These are phyloP conservation scores for Nicotiana tomentosiformis DNA, from an alignment of 257 asterid genomes.

Conservation along the genomic window DNA sequence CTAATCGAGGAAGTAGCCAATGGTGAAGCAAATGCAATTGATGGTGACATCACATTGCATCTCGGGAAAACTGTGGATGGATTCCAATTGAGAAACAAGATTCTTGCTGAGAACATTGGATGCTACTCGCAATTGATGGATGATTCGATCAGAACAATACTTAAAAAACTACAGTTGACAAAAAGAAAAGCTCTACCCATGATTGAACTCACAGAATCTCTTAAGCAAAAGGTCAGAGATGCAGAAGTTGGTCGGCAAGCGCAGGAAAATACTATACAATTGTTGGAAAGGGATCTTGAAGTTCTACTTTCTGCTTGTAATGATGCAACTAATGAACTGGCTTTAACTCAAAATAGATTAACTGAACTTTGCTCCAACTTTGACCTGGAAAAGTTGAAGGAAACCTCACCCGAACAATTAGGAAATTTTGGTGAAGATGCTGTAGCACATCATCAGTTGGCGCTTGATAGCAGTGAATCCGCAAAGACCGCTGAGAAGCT, in stretches of 20 bases:
- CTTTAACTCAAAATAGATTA: constrained; percentile 33
- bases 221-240: constrained; percentile 47
- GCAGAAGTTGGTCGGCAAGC: constrained; percentile 44
- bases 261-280: constrained; percentile 36
- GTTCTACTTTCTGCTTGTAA: constrained; percentile 62
- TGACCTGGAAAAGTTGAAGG: constrained; percentile 32
- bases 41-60: constrained; percentile 40
- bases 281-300: constrained; percentile 46
- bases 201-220: constrained; percentile 34
- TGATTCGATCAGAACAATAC: constrained; percentile 37
- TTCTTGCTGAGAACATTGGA: constrained; percentile 51
- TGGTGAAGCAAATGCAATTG: constrained; percentile 42
- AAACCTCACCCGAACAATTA: constrained; percentile 22
- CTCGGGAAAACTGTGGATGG: constrained; percentile 56
- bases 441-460: constrained; percentile 15
- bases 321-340: constrained; percentile 53
- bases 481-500: constrained; percentile 55
- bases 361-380: constrained; percentile 35
- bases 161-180: constrained; percentile 37
- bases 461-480: constrained; percentile 32
- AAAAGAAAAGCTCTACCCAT: constrained; percentile 34
- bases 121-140: constrained; percentile 47
- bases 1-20: constrained; percentile 32
- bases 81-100: constrained; percentile 55
- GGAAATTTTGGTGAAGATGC: constrained; percentile 28